Evolutionary conservation across 1,284 basidiomycete genomes (phyloP).

Genomic region (Ceratobasidium sp.): DNA sequence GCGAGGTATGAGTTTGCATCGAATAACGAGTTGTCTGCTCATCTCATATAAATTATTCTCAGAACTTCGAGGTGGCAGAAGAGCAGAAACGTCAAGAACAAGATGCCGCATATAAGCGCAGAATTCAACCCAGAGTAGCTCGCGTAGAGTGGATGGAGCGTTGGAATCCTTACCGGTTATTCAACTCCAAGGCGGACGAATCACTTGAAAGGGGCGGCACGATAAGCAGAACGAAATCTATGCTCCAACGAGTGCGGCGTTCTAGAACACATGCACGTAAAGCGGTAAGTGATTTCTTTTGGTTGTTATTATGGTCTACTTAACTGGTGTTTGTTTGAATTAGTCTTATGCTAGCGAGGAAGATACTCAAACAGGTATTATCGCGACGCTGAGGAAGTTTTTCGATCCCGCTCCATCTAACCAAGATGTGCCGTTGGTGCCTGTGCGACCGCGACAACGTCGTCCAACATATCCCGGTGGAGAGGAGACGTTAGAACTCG

Average conservation of each 20-base stretch:
- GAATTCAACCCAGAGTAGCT: constrained; percentile 58
- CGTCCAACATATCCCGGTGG: constrained; percentile 19
- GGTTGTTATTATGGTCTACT: not conserved
- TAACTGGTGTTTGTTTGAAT: constrained; percentile 47
- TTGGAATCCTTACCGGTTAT: constrained; percentile 90
- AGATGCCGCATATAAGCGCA: constrained; percentile 68
- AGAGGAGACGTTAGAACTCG: constrained; percentile 31
- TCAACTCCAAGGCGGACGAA: constrained; percentile 80
- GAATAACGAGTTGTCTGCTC: not conserved
- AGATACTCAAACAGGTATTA: constrained; percentile 45
- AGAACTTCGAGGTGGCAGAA: constrained; percentile 93
- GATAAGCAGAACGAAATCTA: constrained; percentile 21
- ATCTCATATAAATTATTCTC: constrained; percentile 27
- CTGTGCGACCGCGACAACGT: constrained; percentile 11
- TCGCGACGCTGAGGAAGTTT: constrained; percentile 53
- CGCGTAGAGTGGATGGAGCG: constrained; percentile 77
- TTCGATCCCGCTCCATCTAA: constrained; percentile 59
- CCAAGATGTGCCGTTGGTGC: constrained; percentile 52
- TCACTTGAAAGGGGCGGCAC: constrained; percentile 65
- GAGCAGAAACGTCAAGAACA: constrained; percentile 90
- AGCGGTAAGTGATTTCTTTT: constrained; percentile 15
- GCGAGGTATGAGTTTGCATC: constrained; percentile 67
- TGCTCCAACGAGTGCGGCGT: constrained; percentile 40
- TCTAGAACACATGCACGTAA: constrained; percentile 42
- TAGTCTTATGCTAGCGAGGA: constrained; percentile 45